These are phyloP conservation scores for Coemansia guatemalensis DNA, from an alignment of 192 early-diverging fungal genomes.

Conservation along the genomic window DNA sequence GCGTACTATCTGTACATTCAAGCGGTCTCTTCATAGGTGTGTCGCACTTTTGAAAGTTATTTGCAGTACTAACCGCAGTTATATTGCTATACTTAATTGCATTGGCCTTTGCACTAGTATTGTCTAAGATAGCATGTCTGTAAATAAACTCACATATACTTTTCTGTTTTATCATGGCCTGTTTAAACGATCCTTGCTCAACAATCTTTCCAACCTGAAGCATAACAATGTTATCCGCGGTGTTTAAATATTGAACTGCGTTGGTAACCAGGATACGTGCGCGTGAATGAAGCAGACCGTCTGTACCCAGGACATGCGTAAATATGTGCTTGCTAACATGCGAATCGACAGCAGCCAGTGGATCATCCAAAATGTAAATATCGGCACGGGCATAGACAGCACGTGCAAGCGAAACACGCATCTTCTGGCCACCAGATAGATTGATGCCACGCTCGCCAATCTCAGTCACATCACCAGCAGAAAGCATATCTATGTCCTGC, in stretches of 20 bases:
- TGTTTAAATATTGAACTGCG: slow-evolving; percentile 51
- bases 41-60: too few species aligned
- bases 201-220: slow-evolving; percentile 16
- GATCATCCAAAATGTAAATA: too few species aligned
- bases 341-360: slow-evolving; percentile 64
- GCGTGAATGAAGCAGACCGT: slow-evolving; percentile 45
- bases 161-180: neutral
- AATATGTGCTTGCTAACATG: slow-evolving; percentile 63
- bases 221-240: slow-evolving; percentile 49
- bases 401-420: too few species aligned
- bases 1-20: too few species aligned
- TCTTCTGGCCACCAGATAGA: too few species aligned
- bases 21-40: too few species aligned
- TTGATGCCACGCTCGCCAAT: too few species aligned
- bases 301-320: slow-evolving; percentile 48
- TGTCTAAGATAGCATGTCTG: neutral
- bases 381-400: too few species aligned
- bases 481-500: slow-evolving; percentile 57
- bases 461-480: slow-evolving; percentile 46
- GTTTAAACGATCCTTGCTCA: neutral
- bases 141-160: slow-evolving; percentile 1
- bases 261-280: slow-evolving; percentile 61
- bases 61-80: too few species aligned
- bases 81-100: too few species aligned
- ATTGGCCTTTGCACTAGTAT: neutral